phyloP scores from a whole-genome alignment of 768 basidiomycete genomes.

The Pisolithus albus region DNA sequence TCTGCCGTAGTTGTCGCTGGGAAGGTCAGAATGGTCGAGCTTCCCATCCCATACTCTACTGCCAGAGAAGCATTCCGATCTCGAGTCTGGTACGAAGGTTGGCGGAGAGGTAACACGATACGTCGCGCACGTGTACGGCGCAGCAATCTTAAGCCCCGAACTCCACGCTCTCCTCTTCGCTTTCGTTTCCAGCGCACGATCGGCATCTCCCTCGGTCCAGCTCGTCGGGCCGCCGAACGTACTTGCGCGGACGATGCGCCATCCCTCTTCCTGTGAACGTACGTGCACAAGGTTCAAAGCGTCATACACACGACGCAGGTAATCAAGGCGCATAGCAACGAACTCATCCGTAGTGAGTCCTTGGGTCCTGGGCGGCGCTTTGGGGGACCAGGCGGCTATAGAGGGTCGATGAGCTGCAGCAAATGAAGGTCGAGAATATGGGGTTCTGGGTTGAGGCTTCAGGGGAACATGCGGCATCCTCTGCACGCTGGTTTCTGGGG shows the following conservation, averaged over 20 bases:
- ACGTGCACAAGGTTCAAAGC: conserved; percentile 37
- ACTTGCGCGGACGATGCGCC: conserved; percentile 30
- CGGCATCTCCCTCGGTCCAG: conserved; percentile 23
- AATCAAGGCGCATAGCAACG: conserved; percentile 10
- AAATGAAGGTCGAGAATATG: neutral
- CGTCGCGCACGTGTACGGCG: conserved; percentile 11
- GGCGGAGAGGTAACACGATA: neutral
- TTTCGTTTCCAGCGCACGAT: conserved; percentile 45
- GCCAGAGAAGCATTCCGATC: neutral
- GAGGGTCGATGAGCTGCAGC: neutral
- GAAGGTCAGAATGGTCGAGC: neutral
- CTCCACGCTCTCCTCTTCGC: conserved; percentile 64
- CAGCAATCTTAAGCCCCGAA: conserved; percentile 39
- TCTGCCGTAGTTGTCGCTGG: neutral
- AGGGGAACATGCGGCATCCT: neutral
- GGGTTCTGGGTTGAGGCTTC: neutral
- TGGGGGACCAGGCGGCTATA: conserved; percentile 6
- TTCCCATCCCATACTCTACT: conserved; percentile 15
- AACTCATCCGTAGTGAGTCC: conserved; percentile 8
- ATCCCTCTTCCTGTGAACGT: conserved; percentile 36
- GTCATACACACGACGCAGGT: conserved; percentile 34
- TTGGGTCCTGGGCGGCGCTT: neutral
- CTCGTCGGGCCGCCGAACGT: conserved; percentile 14
- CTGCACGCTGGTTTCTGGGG: conserved; percentile 1
- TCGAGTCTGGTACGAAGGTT: neutral